Conservation (phyloP, 441 rosid species). For the Croton laevigatus region DNA sequence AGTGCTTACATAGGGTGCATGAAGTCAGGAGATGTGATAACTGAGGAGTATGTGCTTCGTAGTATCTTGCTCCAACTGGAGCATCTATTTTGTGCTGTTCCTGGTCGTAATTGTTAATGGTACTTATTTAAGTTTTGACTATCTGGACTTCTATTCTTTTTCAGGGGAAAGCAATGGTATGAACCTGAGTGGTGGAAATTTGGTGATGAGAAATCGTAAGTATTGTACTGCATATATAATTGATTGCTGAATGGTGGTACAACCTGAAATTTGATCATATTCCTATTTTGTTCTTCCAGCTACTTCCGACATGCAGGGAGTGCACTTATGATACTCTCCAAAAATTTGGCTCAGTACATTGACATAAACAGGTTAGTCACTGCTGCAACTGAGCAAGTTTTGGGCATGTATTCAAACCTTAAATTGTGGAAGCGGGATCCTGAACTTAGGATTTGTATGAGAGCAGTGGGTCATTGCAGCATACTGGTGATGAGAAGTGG, state of each 20-base stretch:
- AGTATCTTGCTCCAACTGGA: conserved; percentile 8
- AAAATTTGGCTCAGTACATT: conserved; percentile 82
- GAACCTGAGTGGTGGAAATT: conserved; percentile 99
- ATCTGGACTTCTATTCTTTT: conserved; percentile 26
- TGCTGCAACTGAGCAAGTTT: conserved; percentile 5
- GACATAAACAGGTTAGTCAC: conserved; percentile 81
- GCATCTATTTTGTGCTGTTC: neutral
- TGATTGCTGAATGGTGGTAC: conserved; percentile 4
- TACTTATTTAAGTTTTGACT: neutral
- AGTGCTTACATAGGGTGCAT: conserved; percentile 90
- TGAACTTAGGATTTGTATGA: neutral
- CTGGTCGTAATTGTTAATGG: neutral
- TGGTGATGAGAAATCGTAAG: conserved; percentile 93
- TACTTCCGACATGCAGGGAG: conserved; percentile 90
- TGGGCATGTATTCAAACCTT: neutral
- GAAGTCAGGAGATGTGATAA: conserved; percentile 92
- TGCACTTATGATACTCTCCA: conserved; percentile 70
- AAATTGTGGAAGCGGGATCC: neutral
- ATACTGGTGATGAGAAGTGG: conserved; percentile 4
- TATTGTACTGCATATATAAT: conserved; percentile 23
- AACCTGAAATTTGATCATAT: conserved; percentile 4
- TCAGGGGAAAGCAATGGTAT: conserved; percentile 91
- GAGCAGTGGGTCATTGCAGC: neutral
- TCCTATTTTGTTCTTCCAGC: conserved; percentile 41
- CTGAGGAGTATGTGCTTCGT: conserved; percentile 54